Percentiles rank a stretch among this genome's conserved stretches.
phyloP scores from a whole-genome alignment of 2,329 filamentous ascomycete species.

The Magnaporthiopsis incrustans region DNA sequence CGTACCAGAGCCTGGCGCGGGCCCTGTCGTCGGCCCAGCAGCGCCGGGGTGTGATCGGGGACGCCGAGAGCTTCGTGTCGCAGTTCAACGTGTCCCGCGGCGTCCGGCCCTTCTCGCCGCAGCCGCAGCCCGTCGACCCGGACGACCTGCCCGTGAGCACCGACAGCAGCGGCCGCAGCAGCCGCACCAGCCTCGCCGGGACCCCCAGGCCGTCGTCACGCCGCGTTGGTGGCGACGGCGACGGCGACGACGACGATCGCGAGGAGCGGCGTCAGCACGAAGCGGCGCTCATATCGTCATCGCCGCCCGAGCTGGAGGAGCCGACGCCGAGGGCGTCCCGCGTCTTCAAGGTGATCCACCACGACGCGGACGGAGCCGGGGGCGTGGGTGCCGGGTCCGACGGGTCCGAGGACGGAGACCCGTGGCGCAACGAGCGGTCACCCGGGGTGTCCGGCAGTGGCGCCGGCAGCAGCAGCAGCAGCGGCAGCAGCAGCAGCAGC shows the following conservation, averaged over 20 bases:
- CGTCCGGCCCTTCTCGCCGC: constrained; percentile 52
- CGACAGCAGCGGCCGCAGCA: not conserved
- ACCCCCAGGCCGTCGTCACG: no score
- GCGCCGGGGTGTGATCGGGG: constrained; percentile 14
- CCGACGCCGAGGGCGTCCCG: constrained; percentile 6
- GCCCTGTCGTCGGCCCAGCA: constrained; percentile 24
- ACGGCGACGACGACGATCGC: not conserved
- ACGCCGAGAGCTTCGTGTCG: constrained; percentile 45
- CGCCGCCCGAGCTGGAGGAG: constrained; percentile 3
- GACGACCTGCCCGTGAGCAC: constrained; percentile 17
- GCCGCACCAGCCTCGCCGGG: not conserved
- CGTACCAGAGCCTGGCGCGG: constrained; percentile 50
- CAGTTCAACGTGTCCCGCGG: constrained; percentile 30
- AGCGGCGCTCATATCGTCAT: constrained; percentile 1
- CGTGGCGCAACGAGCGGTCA: constrained; percentile 6
- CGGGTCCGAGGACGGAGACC: constrained; percentile 1
- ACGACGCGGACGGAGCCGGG: not conserved
- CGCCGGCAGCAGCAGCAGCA: no score
- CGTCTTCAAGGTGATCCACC: constrained; percentile 5
- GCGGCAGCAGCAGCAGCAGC: no score
- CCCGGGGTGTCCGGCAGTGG: not conserved
- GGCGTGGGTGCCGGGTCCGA: not conserved
- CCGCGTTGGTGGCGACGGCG: not conserved
- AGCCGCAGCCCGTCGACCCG: constrained; percentile 30
- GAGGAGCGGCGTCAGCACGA: not conserved